A percentile compares a stretch with the other conserved stretches of the same genome.
Conservation (phyloP, 768 basidiomycete genomes). For the Leucocoprinus sp. region DNA sequence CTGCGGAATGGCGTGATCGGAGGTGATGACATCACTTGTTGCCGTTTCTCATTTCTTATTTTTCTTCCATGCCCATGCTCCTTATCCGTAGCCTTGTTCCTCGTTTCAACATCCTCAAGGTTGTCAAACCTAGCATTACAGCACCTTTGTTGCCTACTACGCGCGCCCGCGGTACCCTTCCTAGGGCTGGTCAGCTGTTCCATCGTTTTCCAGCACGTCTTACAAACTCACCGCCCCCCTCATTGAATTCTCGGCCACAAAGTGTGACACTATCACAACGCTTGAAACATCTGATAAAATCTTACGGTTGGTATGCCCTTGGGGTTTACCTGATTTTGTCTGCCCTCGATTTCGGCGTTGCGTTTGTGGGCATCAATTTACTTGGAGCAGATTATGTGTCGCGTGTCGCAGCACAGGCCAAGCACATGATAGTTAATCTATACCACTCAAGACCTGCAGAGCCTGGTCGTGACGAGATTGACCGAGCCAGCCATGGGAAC, state of each 20-base stretch:
- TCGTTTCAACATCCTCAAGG: conserved; percentile 24
- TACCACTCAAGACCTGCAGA: conserved; percentile 50
- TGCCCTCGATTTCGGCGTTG: conserved; percentile 73
- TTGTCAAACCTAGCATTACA: conserved; percentile 13
- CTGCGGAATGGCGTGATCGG: no score
- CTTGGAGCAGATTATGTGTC: conserved; percentile 89
- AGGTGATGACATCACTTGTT: no score
- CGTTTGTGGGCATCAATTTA: conserved; percentile 77
- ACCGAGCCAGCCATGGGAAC: conserved; percentile 26
- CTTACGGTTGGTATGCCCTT: conserved; percentile 94
- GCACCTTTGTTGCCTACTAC: conserved; percentile 12
- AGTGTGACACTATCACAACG: conserved; percentile 57
- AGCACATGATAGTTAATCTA: conserved; percentile 35
- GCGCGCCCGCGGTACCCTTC: conserved; percentile 4
- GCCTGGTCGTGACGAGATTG: conserved; percentile 59
- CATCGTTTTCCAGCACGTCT: conserved; percentile 10
- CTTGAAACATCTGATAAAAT: conserved; percentile 76
- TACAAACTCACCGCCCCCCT: conserved; percentile 12
- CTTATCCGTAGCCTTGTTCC: conserved; percentile 21
- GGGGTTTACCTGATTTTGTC: conserved; percentile 78
- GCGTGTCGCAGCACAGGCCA: conserved; percentile 50
- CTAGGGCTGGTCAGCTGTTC: conserved; percentile 9
- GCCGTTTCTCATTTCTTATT: neutral
- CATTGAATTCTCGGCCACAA: conserved; percentile 30
- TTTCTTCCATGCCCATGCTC: conserved; percentile 5